Conservation (phyloP, 169 alveolate genomes). For the Perkinsus olseni region DNA sequence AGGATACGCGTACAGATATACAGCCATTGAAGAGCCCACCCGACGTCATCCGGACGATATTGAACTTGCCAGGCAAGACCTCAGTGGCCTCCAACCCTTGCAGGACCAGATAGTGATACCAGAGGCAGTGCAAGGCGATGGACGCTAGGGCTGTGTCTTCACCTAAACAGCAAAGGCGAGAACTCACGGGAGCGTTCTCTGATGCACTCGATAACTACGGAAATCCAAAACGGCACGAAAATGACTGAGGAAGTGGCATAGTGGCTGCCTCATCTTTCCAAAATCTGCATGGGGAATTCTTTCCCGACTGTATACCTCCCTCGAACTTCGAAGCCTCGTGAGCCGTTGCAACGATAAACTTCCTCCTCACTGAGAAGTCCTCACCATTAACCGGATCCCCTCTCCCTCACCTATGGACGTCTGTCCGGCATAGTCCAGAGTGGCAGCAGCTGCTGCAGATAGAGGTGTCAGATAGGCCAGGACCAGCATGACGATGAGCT, state of each 20-base stretch:
- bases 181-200: too few relatives aligned
- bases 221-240: too few relatives aligned
- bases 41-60: neutral
- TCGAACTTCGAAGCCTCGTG: too few relatives aligned
- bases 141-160: neutral
- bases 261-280: too few relatives aligned
- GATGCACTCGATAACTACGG: too few relatives aligned
- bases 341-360: too few relatives aligned
- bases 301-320: too few relatives aligned
- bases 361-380: too few relatives aligned
- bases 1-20: too few relatives aligned
- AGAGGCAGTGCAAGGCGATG: neutral
- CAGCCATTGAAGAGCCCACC: neutral
- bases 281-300: too few relatives aligned
- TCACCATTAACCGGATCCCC: too few relatives aligned
- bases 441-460: neutral
- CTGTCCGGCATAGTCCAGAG: neutral
- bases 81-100: neutral
- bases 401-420: neutral
- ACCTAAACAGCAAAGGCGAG: neutral
- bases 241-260: too few relatives aligned
- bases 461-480: neutral
- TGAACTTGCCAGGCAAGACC: neutral
- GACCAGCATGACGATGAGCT: neutral
- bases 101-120: neutral